Evolutionary conservation across 352 stramenopile species (phyloP).

Genomic region (Phytophthora podocarpi): DNA sequence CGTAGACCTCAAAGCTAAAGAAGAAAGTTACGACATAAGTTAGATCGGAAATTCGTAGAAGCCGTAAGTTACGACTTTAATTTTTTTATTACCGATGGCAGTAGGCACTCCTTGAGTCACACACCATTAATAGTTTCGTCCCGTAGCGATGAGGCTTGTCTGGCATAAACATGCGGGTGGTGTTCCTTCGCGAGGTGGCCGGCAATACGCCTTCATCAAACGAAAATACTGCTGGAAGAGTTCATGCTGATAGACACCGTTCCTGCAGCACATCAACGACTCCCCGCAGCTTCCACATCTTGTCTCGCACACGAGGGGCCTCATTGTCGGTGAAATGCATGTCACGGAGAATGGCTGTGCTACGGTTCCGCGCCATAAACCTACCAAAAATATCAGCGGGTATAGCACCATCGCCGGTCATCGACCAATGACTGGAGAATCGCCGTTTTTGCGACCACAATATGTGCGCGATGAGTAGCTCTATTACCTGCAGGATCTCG

Average conservation of each 20-base stretch:
- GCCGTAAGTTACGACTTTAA: conserved; percentile 19
- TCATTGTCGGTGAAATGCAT: no score
- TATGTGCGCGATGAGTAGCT: conserved; percentile 26
- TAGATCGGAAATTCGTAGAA: no score
- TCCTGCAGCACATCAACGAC: no score
- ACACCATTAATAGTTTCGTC: conserved; percentile 23
- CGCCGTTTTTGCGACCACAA: conserved; percentile 15
- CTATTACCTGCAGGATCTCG: conserved; percentile 24
- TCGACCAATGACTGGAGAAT: conserved; percentile 30
- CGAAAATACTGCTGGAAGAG: no score
- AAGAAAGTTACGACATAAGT: no score
- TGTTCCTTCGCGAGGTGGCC: no score
- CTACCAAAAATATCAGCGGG: conserved; percentile 17
- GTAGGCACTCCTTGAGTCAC: conserved; percentile 10
- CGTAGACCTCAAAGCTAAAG: conserved; percentile 11
- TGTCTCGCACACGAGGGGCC: no score
- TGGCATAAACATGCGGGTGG: conserved; percentile 38
- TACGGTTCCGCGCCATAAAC: conserved; percentile 29
- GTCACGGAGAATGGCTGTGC: conserved; percentile 19
- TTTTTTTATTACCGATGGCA: conserved; percentile 11
- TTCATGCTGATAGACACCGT: no score
- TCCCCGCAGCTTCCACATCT: no score
- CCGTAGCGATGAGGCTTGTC: conserved; percentile 17
- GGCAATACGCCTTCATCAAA: no score
- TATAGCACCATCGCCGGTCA: conserved; percentile 12